A percentile compares a stretch with the other conserved stretches of the same genome.
These are phyloP conservation scores for Candida sp. DNA, from an alignment of 1,139 yeast species.

Conservation along the genomic window DNA sequence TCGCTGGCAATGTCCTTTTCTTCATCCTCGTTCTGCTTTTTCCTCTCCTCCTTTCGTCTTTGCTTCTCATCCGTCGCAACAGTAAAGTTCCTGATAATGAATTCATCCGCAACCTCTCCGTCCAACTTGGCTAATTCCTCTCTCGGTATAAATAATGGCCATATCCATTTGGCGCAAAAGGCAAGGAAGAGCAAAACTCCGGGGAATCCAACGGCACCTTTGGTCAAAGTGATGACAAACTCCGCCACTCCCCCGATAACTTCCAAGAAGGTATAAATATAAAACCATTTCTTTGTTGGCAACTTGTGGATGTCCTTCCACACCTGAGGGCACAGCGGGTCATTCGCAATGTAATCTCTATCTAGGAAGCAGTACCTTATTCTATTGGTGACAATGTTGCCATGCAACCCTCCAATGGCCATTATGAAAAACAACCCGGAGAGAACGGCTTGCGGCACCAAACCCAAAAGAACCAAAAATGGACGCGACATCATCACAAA, in stretches of 20 bases:
- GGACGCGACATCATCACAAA: slow-evolving; percentile 93
- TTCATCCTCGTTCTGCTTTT: slow-evolving; percentile 9
- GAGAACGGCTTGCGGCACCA: slow-evolving; percentile 93
- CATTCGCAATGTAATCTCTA: slow-evolving; percentile 38
- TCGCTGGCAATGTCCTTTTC: slow-evolving; percentile 9
- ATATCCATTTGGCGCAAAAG: slow-evolving; percentile 67
- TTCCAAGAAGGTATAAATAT: slow-evolving; percentile 60
- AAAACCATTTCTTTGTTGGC: slow-evolving; percentile 52
- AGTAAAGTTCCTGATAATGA: slow-evolving; percentile 47
- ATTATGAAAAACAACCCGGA: slow-evolving; percentile 93
- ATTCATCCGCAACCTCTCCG: slow-evolving; percentile 67
- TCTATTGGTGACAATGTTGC: slow-evolving; percentile 66
- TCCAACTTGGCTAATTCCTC: slow-evolving; percentile 70
- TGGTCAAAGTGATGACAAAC: slow-evolving; percentile 83
- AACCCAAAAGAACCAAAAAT: slow-evolving; percentile 73
- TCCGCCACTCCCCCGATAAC: slow-evolving; percentile 77
- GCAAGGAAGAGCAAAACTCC: slow-evolving; percentile 67
- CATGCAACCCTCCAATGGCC: slow-evolving; percentile 83
- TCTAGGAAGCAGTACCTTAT: slow-evolving; percentile 73
- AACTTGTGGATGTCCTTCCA: slow-evolving; percentile 36
- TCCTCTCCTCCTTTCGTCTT: slow-evolving; percentile 9
- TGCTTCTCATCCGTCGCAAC: slow-evolving; percentile 20
- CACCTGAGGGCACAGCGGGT: slow-evolving; percentile 38
- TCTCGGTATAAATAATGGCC: slow-evolving; percentile 66
- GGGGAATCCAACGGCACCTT: slow-evolving; percentile 96